phyloP scores from a whole-genome alignment of 108 stramenopile genomes.

The Asterionellopsis glacialis region DNA sequence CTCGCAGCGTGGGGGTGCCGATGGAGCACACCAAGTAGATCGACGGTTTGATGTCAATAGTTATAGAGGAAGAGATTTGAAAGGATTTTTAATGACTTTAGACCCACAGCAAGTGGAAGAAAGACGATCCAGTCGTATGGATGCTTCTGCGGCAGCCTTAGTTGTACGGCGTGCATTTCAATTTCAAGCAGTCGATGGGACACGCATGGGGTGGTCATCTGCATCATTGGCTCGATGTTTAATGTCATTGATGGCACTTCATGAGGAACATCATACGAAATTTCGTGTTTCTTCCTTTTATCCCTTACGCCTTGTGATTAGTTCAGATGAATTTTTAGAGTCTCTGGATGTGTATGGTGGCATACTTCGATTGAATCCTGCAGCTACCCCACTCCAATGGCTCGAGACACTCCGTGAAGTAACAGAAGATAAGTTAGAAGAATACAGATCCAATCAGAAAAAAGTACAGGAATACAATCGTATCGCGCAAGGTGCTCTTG shows the following conservation, averaged over 20 bases:
- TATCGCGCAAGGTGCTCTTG: constrained; percentile 29
- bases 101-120: constrained; percentile 39
- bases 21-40: constrained; percentile 8
- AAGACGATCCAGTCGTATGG: constrained; percentile 50
- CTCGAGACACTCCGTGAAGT: constrained; percentile 42
- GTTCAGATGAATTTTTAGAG: constrained; percentile 28
- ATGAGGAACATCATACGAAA: constrained; percentile 51
- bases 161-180: constrained; percentile 57
- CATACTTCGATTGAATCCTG: constrained; percentile 51
- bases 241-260: constrained; percentile 37
- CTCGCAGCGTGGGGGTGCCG: too few species aligned
- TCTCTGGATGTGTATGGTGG: constrained; percentile 64
- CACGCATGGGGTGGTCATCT: constrained; percentile 67
- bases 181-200: constrained; percentile 77
- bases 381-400: constrained; percentile 67
- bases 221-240: constrained; percentile 51
- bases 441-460: constrained; percentile 35
- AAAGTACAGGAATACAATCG: background rate
- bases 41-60: constrained; percentile 36
- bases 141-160: constrained; percentile 64
- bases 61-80: constrained; percentile 41
- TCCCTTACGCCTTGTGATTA: constrained; percentile 64
- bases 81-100: constrained; percentile 36
- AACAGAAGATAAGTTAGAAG: constrained; percentile 27
- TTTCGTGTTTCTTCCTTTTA: constrained; percentile 69